Base-by-base conservation (phyloP, 2,329 filamentous ascomycete genomes). In the Rhinocladiella similis region DNA sequence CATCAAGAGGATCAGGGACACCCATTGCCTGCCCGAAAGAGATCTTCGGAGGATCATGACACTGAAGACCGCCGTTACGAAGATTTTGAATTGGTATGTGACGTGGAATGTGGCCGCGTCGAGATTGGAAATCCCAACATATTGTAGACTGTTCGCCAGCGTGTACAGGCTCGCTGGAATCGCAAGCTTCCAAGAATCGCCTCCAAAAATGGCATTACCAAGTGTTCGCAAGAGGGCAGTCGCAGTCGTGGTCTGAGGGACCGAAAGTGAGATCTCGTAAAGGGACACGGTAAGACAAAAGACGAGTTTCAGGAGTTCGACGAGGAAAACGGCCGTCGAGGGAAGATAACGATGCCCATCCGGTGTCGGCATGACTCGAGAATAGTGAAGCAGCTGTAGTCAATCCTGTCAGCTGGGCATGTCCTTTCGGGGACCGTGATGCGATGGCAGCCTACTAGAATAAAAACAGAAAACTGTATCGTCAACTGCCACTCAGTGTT, bases 81-180 rank as follows among this genome's bases (percentile, higher is more conserved):
- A 82, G 62, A 97, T 94, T 83, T 97, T 97, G 56, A 97, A 79
- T 74, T 99, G 93, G 70, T 94, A 96, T 22, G 94, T 84, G 57
- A 96, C 87, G 72, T 97, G 92, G 69, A 97, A 97, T 52, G 93
- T 91, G 3, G 94, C 91, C 0, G 93, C 89, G 67, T 96, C 91
- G 66, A 97, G 73, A 65, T 97, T 97, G 59, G 90, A 91, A 10
- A 97, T 85, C 1, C 91, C 93, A 50, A 95, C 83, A 68, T 97
- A 99, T 71, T 97, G 91, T 52, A 97, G 76, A n/a, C 89, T 89
- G 69, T 97, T 97, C 67, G 97, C 91, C 25, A 97, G 71, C 0
- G 93, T 96, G 70, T 96, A 97, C 1, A 97, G 79, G 3, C 85
- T 81, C 3, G 93, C 94, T 0, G 93, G 94, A 41, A 97, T 86